Conservation (phyloP, 108 stramenopile genomes). For the Skeletonema costatum region DNA sequence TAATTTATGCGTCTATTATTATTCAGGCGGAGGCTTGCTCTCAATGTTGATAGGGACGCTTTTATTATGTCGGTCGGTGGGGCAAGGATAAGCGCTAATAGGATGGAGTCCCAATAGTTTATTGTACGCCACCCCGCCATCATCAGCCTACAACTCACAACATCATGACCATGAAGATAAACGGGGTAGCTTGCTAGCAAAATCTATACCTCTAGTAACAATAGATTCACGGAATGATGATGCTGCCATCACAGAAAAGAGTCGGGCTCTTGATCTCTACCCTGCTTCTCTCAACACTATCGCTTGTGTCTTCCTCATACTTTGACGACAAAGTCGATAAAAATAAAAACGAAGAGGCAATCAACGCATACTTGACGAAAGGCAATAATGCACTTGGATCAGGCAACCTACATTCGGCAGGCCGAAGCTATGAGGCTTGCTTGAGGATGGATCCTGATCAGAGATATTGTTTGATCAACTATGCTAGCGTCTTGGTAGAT, state of each 20-base stretch:
- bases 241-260: background rate
- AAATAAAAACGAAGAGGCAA: background rate
- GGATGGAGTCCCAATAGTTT: no score
- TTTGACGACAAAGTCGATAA: background rate
- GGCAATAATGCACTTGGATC: constrained; percentile 42
- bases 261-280: background rate
- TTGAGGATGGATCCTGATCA: constrained; percentile 33
- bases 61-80: no score
- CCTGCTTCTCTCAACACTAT: background rate
- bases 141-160: no score
- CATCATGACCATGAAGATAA: background rate
- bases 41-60: no score
- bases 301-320: background rate
- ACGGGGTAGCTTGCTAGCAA: background rate
- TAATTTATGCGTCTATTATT: background rate
- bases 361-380: constrained; percentile 15
- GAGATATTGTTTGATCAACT: constrained; percentile 43
- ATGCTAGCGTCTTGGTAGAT: constrained; percentile 40
- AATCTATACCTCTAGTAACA: no score
- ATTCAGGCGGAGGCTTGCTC: background rate
- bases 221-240: background rate
- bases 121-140: no score
- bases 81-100: no score
- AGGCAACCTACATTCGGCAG: constrained; percentile 18
- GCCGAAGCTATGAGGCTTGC: constrained; percentile 34